Percentiles rank a stretch among this genome's conserved stretches.
phyloP scores from a whole-genome alignment of 495 filamentous ascomycete genomes.

The Tuber melanosporum region DNA sequence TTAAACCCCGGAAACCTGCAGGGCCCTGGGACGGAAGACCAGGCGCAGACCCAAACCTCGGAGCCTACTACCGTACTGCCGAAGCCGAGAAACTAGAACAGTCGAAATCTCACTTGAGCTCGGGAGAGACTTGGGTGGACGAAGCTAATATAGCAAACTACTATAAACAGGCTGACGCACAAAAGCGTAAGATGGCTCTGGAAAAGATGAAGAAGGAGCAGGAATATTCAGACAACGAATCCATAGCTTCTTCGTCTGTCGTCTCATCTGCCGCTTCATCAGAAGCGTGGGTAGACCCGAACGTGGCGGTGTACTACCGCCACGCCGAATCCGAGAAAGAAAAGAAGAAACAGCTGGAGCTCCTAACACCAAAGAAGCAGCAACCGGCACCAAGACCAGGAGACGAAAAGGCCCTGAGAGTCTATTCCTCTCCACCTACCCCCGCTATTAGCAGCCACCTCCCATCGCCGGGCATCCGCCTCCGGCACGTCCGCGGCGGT shows the following conservation, averaged over 20 bases:
- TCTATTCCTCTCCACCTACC: neutral
- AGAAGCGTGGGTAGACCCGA: constrained; percentile 18
- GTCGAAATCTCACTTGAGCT: neutral
- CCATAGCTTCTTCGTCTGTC: constrained; percentile 17
- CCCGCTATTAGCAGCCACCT: neutral
- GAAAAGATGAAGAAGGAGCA: constrained; percentile 28
- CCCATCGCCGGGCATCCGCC: constrained; percentile 20
- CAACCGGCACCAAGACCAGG: constrained; percentile 9
- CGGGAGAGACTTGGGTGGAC: constrained; percentile 14
- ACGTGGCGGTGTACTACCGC: constrained; percentile 23
- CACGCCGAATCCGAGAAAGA: constrained; percentile 39
- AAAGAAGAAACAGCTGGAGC: constrained; percentile 40
- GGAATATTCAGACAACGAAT: constrained; percentile 11
- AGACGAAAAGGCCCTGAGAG: constrained; percentile 7
- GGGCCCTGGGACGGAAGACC: constrained; percentile 36
- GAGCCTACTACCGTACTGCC: constrained; percentile 32
- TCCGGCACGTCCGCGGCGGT: constrained; percentile 12
- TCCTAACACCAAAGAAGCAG: constrained; percentile 15
- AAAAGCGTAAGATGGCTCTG: constrained; percentile 25
- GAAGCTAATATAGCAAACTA: constrained; percentile 23
- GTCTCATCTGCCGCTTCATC: constrained; percentile 12
- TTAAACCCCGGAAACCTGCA: constrained; percentile 14
- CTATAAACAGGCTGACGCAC: constrained; percentile 23
- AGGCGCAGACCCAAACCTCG: constrained; percentile 28
- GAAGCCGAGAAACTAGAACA: constrained; percentile 18